Percentiles rank a stretch among this genome's conserved stretches.
Conservation (phyloP, 2,329 filamentous ascomycete species). For the Trichoderma atroviride region DNA sequence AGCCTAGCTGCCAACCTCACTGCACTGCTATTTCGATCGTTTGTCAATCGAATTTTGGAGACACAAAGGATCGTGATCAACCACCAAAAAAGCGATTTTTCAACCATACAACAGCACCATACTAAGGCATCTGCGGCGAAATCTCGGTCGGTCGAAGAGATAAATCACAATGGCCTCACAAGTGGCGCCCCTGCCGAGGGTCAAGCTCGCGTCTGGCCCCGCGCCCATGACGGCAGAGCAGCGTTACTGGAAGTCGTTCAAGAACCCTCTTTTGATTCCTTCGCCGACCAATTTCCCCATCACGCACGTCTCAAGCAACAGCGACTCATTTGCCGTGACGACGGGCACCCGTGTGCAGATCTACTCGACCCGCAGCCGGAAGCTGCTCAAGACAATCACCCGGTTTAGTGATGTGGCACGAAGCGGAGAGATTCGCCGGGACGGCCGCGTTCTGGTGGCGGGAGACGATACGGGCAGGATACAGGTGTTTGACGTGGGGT, state of each 20-base stretch:
- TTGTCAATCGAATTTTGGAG: neutral
- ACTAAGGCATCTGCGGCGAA: neutral
- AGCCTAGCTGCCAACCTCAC: constrained; percentile 9
- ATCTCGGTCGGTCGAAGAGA: neutral
- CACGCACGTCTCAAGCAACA: constrained; percentile 80
- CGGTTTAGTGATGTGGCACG: constrained; percentile 91
- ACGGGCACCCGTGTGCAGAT: constrained; percentile 91
- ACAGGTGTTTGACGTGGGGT: constrained; percentile 90
- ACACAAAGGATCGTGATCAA: neutral
- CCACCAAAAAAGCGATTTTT: neutral
- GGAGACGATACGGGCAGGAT: constrained; percentile 90
- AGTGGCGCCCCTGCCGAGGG: constrained; percentile 75
- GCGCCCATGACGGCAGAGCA: constrained; percentile 87
- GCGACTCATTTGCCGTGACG: constrained; percentile 88
- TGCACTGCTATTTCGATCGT: neutral
- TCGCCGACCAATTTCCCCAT: constrained; percentile 89
- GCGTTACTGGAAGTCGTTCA: constrained; percentile 94
- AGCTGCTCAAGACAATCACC: constrained; percentile 90
- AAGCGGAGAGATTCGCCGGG: constrained; percentile 82
- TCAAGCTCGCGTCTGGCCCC: constrained; percentile 82
- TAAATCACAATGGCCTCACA: constrained; percentile 73
- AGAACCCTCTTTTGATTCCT: constrained; percentile 84
- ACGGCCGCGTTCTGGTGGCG: constrained; percentile 86
- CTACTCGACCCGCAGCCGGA: constrained; percentile 88
- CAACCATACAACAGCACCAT: neutral